phyloP scores from a whole-genome alignment of 1,284 basidiomycete genomes.

The Cryptococcus jaspeensis region DNA sequence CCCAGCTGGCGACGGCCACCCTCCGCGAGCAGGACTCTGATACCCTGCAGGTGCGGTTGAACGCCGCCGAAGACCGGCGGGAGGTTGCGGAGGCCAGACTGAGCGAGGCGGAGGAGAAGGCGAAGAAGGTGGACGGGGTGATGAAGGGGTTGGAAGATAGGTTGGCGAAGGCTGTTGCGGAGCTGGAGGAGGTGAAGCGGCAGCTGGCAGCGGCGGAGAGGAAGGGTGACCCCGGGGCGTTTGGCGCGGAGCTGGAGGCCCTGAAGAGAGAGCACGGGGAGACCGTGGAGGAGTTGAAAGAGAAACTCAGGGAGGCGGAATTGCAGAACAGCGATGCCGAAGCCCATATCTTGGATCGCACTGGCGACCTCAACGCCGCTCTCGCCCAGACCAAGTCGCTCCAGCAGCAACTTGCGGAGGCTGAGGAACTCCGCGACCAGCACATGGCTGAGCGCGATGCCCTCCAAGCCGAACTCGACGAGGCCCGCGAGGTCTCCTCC shows the following conservation, averaged over 20 bases:
- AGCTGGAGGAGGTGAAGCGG: not conserved
- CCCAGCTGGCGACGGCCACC: no score
- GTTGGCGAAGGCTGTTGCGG: not conserved
- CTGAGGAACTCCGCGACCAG: not conserved
- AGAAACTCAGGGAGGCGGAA: not conserved
- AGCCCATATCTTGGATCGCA: no score
- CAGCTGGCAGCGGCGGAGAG: no score
- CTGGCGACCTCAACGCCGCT: no score
- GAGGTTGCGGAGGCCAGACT: not conserved
- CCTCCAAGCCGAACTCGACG: not conserved
- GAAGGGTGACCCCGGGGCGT: not conserved
- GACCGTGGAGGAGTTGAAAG: not conserved
- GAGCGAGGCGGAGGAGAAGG: conserved; percentile 17
- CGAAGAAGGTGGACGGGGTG: conserved; percentile 22
- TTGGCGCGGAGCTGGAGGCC: not conserved
- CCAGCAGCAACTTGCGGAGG: no score
- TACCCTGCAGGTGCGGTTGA: no score
- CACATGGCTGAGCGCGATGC: not conserved
- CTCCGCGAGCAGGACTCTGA: no score
- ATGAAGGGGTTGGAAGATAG: conserved; percentile 9
- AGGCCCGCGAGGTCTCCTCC: not conserved
- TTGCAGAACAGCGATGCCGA: no score
- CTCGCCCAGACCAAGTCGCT: no score
- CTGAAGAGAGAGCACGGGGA: not conserved
- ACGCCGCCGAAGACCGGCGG: not conserved